Base-by-base conservation (phyloP, 2,329 filamentous ascomycete species). In the Penicillium concentricum region DNA sequence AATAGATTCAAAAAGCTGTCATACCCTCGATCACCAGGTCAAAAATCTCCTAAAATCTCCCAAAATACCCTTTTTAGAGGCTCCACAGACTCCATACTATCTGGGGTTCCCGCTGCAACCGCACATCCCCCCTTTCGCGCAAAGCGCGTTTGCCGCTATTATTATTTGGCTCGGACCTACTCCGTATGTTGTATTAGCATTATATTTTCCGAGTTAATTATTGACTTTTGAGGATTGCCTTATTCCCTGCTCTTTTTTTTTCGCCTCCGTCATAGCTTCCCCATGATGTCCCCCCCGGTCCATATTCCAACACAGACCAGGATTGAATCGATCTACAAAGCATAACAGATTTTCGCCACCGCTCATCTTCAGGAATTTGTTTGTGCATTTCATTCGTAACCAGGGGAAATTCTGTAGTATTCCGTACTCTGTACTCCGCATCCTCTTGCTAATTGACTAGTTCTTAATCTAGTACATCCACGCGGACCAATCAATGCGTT, bases 121-220 rank as follows among this genome's bases (percentile, higher is more conserved):
- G 70, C 70, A 57, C 37, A 51, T 50, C 12, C 54, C 57, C 61
- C 47, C 65, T 64, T 62, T 70, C 67, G 66, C 70, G 69, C 56
- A 70, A 71, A 70, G 72, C 72, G 72, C 72, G 72, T 67, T 74
- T 75, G 69, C 72, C 72, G 72, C 71, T 60, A 49, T 52, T 60
- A 49, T 52, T 60, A 54, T 44, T 38, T 47, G 46, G 34, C 34
- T 43, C 28, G 16, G 35, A 35, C 26, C 15, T 24, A 32, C 22
- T 24, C 22, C 22, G 22, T 24, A 28, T 28, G 28, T 28, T 28
- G 28, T 28, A 28, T 28, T 28, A 28, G 9, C 28, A 9, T 28
- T 28, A 1, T 28, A 28, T 28, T 28, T 28, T 28, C 28, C 28
- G 28, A 28, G 5, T 28, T 8, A 28, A 28, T 28, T 28, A 28